phyloP scores from a whole-genome alignment of 1,284 basidiomycete species.

The Phaffia rhodozyma region DNA sequence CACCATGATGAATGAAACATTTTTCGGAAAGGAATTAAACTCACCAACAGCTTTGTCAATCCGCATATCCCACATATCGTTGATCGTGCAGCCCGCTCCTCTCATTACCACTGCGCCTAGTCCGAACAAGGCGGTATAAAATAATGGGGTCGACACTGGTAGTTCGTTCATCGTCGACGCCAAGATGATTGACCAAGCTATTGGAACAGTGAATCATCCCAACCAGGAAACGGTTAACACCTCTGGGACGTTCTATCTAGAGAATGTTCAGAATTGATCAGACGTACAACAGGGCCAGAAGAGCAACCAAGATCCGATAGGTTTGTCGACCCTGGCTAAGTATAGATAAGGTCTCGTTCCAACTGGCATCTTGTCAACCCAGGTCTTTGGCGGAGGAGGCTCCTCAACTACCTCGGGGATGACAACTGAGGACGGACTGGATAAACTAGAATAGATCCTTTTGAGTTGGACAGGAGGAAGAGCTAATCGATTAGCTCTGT shows the following conservation, averaged over 20 bases:
- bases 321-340: constrained; percentile 83
- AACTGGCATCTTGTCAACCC: constrained; percentile 14
- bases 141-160: constrained; percentile 54
- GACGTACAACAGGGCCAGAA: constrained; percentile 83
- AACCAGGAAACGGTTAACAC: neutral
- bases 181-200: constrained; percentile 95
- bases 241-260: neutral
- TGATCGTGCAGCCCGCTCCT: constrained; percentile 96
- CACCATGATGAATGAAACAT: no score
- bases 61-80: constrained; percentile 95
- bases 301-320: constrained; percentile 81
- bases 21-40: constrained; percentile 27
- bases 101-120: constrained; percentile 90
- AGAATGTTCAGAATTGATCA: neutral
- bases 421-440: no score
- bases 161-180: constrained; percentile 62
- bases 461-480: no score
- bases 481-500: no score
- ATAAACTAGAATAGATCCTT: no score
- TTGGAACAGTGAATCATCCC: neutral
- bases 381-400: constrained; percentile 12
- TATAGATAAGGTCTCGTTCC: constrained; percentile 58
- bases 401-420: neutral
- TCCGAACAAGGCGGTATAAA: constrained; percentile 73
- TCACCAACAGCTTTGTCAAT: constrained; percentile 83